A percentile compares a stretch with the other conserved stretches of the same genome.
Conservation (phyloP, 2,329 filamentous ascomycete species). For the Diaporthe sp. region DNA sequence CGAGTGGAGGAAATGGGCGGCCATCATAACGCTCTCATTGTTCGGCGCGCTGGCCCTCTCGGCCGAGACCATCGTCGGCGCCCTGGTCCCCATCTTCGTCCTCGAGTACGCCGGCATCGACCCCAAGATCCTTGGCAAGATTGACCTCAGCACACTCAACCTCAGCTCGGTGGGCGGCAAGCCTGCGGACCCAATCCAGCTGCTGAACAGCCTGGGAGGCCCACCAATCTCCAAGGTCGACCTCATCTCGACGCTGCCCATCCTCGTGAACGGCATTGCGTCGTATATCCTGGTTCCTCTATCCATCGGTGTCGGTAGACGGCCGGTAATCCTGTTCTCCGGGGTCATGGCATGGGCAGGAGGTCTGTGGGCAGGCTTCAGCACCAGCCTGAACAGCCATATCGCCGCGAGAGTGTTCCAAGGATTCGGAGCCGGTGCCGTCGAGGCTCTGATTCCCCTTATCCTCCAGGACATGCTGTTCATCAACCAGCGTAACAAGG, state of each 20-base stretch:
- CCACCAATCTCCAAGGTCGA: constrained; percentile 44
- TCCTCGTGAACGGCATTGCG: constrained; percentile 45
- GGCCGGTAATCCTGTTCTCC: constrained; percentile 44
- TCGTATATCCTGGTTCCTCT: constrained; percentile 45
- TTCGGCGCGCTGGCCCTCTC: constrained; percentile 46
- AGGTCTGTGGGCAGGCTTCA: constrained; percentile 46
- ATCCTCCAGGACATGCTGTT: constrained; percentile 47
- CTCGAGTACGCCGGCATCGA: constrained; percentile 47
- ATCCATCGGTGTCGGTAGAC: constrained; percentile 45
- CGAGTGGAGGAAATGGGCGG: constrained; percentile 46
- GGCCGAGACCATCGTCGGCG: constrained; percentile 44
- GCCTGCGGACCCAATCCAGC: constrained; percentile 41
- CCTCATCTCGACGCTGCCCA: constrained; percentile 44
- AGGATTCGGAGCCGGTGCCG: constrained; percentile 45
- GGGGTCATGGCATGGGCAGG: constrained; percentile 44
- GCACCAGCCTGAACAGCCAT: constrained; percentile 43
- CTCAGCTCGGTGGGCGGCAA: constrained; percentile 36
- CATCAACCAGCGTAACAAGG: constrained; percentile 46
- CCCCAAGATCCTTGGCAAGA: constrained; percentile 42
- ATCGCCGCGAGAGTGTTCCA: constrained; percentile 45
- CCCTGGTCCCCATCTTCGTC: constrained; percentile 45
- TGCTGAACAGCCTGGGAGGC: constrained; percentile 41
- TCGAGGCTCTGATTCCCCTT: constrained; percentile 46
- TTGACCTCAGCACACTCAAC: constrained; percentile 45
- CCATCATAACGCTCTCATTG: constrained; percentile 44